Percentiles rank a stretch among this genome's conserved stretches.
These are phyloP conservation scores for Fomitopsis serialis DNA, from an alignment of 768 basidiomycete genomes.

Conservation along the genomic window DNA sequence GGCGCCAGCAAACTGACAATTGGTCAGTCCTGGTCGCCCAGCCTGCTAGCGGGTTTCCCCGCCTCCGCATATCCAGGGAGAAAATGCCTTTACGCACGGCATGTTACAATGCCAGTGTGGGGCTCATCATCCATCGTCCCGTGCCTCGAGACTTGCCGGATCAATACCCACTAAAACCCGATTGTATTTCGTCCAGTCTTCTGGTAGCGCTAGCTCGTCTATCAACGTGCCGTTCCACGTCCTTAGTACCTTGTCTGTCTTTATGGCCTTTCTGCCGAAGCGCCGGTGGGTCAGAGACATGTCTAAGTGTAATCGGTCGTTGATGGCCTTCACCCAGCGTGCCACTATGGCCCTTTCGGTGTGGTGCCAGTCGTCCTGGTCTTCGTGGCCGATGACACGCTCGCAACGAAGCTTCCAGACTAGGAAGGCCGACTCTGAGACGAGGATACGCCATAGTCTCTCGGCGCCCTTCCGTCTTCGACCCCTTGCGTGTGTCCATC, in stretches of 20 bases:
- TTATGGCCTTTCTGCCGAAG: neutral
- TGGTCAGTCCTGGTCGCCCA: no score
- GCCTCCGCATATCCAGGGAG: no score
- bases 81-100: no score
- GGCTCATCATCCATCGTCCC: no score
- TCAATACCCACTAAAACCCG: conserved; percentile 6
- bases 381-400: neutral
- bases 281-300: neutral
- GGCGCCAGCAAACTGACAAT: no score
- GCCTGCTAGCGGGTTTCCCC: no score
- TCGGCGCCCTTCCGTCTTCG: no score
- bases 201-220: neutral
- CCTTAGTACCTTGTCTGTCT: neutral
- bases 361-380: neutral
- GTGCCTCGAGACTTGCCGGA: neutral
- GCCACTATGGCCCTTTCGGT: neutral
- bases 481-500: no score
- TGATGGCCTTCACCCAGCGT: neutral
- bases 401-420: neutral
- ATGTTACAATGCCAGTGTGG: no score
- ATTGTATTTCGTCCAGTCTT: neutral
- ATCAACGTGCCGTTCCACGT: neutral
- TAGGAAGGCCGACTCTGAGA: neutral
- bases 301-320: no score
- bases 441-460: neutral